Conservation (phyloP, 257 asterid genomes). For the Solanum corneliomulleri region DNA sequence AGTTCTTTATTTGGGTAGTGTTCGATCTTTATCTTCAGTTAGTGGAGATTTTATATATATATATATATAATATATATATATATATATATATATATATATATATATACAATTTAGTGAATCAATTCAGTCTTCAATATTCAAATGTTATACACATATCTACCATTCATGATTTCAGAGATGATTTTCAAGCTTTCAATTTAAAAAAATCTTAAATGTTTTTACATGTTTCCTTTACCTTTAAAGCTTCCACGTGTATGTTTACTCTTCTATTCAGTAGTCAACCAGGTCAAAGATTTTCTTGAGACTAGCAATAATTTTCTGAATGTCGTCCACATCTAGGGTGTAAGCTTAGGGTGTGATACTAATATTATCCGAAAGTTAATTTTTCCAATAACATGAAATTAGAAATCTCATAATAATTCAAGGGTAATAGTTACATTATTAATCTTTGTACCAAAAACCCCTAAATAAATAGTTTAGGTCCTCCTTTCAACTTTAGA, state of each 20-base stretch:
- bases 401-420: too few species aligned
- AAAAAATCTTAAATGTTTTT: background rate
- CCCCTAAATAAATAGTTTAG: background rate
- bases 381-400: background rate
- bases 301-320: background rate
- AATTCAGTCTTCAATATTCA: background rate
- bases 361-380: too few species aligned
- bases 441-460: background rate
- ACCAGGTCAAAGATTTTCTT: background rate
- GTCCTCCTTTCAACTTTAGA: background rate
- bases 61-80: too few species aligned
- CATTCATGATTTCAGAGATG: background rate
- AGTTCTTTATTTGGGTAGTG: background rate
- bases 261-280: background rate
- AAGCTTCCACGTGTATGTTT: background rate
- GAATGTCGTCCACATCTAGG: background rate
- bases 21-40: background rate
- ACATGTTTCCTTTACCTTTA: background rate
- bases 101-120: background rate
- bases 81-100: too few species aligned
- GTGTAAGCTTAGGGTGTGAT: background rate
- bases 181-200: too few species aligned
- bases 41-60: background rate
- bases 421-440: background rate
- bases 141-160: too few species aligned